phyloP scores from a whole-genome alignment of 768 basidiomycete genomes.

The Tulasnella sp. region DNA sequence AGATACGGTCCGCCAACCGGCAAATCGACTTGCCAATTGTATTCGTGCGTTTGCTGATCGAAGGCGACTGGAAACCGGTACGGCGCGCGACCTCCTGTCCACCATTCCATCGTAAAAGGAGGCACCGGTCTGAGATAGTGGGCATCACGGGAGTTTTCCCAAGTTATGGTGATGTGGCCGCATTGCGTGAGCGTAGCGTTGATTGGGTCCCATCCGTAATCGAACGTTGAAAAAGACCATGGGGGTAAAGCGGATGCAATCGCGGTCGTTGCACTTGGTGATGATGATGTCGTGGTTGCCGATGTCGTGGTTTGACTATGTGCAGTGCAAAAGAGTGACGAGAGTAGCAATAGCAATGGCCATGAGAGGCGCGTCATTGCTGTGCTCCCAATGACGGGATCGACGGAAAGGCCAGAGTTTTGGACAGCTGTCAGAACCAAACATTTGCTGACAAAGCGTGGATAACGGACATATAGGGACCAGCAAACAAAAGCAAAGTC shows the following conservation, averaged over 20 bases:
- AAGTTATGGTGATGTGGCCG: not conserved
- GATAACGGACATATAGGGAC: not conserved
- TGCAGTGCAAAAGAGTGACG: constrained; percentile 1
- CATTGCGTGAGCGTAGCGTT: not conserved
- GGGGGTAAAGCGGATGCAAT: constrained; percentile 1
- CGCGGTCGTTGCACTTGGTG: not conserved
- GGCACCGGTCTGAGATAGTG: not conserved
- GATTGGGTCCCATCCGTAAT: not conserved
- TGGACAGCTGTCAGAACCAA: constrained; percentile 3
- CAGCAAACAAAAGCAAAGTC: not conserved
- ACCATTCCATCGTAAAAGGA: constrained; percentile 15
- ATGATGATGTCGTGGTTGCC: not conserved
- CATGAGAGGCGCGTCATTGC: not conserved
- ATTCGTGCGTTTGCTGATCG: not conserved
- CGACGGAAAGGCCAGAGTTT: not conserved
- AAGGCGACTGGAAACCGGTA: not conserved
- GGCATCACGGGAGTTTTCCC: not conserved
- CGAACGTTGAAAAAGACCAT: not conserved
- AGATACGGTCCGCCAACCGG: constrained; percentile 20
- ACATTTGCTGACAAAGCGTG: constrained; percentile 6
- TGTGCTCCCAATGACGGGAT: not conserved
- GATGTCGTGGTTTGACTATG: not conserved
- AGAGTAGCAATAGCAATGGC: not conserved
- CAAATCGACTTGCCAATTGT: constrained; percentile 15
- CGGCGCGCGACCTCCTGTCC: not conserved